Evolutionary conservation across 2,329 filamentous ascomycete species (phyloP), one percentile per base, ranked within the genome.

Genomic region (Bimuria novae-zelandiae): DNA sequence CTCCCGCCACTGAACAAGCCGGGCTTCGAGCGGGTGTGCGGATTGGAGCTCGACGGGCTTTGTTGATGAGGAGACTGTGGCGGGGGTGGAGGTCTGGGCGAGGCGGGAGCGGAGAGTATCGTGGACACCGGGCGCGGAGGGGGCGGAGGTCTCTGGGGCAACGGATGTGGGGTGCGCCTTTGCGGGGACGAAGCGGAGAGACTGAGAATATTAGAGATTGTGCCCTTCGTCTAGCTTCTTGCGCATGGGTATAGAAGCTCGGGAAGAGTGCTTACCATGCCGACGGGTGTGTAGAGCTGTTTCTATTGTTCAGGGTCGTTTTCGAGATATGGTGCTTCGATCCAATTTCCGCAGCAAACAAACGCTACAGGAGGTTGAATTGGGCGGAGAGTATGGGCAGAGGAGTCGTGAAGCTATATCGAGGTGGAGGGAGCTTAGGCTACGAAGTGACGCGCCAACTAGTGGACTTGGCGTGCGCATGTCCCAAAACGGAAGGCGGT

Each of bases 81-180:
- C 55, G 14, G 47, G 71, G 68, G 52, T 77, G 68, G 53, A 64
- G 52, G 74, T 75, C 61, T 79, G 86, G 64, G 86, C 85, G 61
- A 96, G 83, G 76, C 92, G 92, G 59, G 87, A 81, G 70, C 94
- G 92, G 65, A 99, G 89, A 16, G 89, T 92, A 80, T 97, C 94
- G 82, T 95, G 92, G 60, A 97, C 82, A 64, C 93, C 93, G 0
- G 92, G 92, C 14, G 92, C 93, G 1, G 93, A 97, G 64, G 94
- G 94, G 3, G 94, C 94, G 51, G 71, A 82, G 75, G 52, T 81
- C 66, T 64, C 68, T 54, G 66, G 77, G 84, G 84, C 82, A 63
- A 81, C 84, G 66, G 67, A 61, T 46, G 70, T 67, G 32, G 85
- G 77, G 80, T 93, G 84, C 63, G 80, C 71, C 67, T 86, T 76